Evolutionary conservation across 805 yeast species (phyloP).

Genomic region (Candida khao-thaluensis): DNA sequence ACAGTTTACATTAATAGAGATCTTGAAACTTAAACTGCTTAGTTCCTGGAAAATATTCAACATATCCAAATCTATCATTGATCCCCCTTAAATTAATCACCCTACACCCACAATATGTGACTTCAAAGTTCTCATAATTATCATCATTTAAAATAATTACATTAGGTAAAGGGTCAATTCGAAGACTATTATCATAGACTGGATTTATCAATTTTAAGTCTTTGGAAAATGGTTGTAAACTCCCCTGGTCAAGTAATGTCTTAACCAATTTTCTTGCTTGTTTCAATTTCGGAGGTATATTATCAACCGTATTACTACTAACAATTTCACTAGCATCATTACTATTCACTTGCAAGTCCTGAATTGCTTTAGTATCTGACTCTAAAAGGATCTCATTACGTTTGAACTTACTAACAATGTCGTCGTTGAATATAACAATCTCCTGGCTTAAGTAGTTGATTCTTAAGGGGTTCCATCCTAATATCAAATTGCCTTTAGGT

Average conservation of each 20-base stretch:
- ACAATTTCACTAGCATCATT: slow-evolving; percentile 16
- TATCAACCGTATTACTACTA: slow-evolving; percentile 17
- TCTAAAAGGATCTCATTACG: slow-evolving; percentile 65
- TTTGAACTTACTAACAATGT: slow-evolving; percentile 65
- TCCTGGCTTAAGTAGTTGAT: slow-evolving; percentile 83
- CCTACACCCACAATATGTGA: slow-evolving; percentile 79
- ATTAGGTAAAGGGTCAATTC: slow-evolving; percentile 78
- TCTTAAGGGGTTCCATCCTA: slow-evolving; percentile 74
- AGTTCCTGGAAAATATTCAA: slow-evolving; percentile 68
- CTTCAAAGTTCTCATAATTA: slow-evolving; percentile 66
- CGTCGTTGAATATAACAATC: slow-evolving; percentile 70
- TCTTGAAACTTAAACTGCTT: slow-evolving; percentile 32
- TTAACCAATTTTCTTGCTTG: slow-evolving; percentile 73
- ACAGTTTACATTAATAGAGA: too few relatives aligned
- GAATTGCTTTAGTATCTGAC: slow-evolving; percentile 27
- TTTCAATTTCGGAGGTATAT: slow-evolving; percentile 43
- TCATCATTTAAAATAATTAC: slow-evolving; percentile 63
- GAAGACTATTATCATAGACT: slow-evolving; percentile 66
- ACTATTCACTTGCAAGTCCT: slow-evolving; percentile 5
- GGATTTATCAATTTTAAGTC: slow-evolving; percentile 63
- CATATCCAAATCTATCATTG: slow-evolving; percentile 51
- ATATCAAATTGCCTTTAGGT: slow-evolving; percentile 30
- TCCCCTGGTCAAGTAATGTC: slow-evolving; percentile 85
- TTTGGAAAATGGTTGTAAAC: slow-evolving; percentile 73
- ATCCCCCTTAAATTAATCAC: slow-evolving; percentile 68